These are phyloP conservation scores for Kodamaea neixiangensis DNA, from an alignment of 805 yeast species.

Conservation along the genomic window DNA sequence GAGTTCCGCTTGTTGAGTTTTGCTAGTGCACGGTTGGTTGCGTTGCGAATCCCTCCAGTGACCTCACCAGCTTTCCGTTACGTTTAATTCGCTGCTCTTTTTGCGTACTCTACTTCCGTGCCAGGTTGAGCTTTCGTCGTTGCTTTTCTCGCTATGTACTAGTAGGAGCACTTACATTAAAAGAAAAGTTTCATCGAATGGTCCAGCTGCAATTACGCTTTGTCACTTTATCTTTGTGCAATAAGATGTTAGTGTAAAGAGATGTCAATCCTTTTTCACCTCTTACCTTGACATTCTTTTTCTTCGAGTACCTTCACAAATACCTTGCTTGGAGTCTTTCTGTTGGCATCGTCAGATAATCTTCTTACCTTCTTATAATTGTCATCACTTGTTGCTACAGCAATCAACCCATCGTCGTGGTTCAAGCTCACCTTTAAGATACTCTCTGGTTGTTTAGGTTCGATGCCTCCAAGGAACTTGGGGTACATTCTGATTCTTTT, in stretches of 20 bases:
- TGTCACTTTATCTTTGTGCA: neutral
- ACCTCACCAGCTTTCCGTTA: too few species aligned
- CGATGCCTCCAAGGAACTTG: constrained; percentile 19
- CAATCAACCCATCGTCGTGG: constrained; percentile 23
- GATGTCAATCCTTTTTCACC: neutral
- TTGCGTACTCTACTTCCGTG: too few species aligned
- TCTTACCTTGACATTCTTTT: constrained; percentile 4
- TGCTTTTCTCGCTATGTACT: too few species aligned
- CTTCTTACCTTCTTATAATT: constrained; percentile 32
- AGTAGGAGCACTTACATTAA: too few species aligned
- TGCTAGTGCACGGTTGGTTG: too few species aligned
- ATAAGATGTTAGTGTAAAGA: too few species aligned
- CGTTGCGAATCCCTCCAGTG: too few species aligned
- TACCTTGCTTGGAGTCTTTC: constrained; percentile 13
- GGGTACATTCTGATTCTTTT: constrained; percentile 47
- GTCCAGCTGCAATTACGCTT: too few species aligned
- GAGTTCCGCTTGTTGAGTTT: too few species aligned
- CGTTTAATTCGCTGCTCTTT: too few species aligned
- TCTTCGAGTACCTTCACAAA: constrained; percentile 10
- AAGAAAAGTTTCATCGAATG: too few species aligned
- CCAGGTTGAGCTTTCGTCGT: too few species aligned
- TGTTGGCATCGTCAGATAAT: constrained; percentile 13
- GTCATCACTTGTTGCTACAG: constrained; percentile 47
- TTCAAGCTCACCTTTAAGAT: constrained; percentile 25
- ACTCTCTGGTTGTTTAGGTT: constrained; percentile 21